Evolutionary conservation across 192 early-diverging fungal species (phyloP), one percentile per base, ranked within the genome.

Genomic region (Coemansia erecta): DNA sequence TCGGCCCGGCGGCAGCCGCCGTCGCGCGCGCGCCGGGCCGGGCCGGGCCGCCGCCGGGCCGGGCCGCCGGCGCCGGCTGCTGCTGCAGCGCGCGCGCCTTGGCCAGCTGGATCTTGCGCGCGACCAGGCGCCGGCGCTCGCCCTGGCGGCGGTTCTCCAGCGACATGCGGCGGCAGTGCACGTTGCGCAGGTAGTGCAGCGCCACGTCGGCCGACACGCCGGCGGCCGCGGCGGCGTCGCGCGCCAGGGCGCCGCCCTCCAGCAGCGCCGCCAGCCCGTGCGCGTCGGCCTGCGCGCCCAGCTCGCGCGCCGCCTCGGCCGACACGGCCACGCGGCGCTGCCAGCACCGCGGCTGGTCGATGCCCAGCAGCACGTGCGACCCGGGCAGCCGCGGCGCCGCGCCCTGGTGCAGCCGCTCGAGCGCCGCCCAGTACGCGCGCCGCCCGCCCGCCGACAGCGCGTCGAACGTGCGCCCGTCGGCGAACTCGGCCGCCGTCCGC

Each of bases 111-210:
- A 66, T 53, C 31, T 53, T 21, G 18, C n/a, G n/a, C n/a, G 50
- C 56, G n/a, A 61, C 49, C 8, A n/a, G 26, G 13, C 7, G 11
- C 4, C 22, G 26, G 4, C 50, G 24, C 45, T 53, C 42, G 24
- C 19, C 13, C 2, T 53, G 33, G 11, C 41, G 37, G 10, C 13
- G 33, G 10, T 55, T 59, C 22, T 3, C 43, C 2, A 18, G 43
- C 1, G 33, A 57, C 0, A 4, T 18, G 9, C n/a, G 17, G 5
- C 10, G 58, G 4, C 41, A 49, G 12, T 63, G 18, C 10, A 47
- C n/a, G 21, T 72, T 60, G 47, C 59, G 61, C 40, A 49, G 69
- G 61, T 61, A 79, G 50, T 41, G 50, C 1, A 66, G 19, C 2
- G 76, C 63, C 13, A 65, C 65, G 14, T 67, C 56, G 0, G 61